phyloP scores from a whole-genome alignment of 2,329 filamentous ascomycete species.

The Teratosphaeria nubilosa region DNA sequence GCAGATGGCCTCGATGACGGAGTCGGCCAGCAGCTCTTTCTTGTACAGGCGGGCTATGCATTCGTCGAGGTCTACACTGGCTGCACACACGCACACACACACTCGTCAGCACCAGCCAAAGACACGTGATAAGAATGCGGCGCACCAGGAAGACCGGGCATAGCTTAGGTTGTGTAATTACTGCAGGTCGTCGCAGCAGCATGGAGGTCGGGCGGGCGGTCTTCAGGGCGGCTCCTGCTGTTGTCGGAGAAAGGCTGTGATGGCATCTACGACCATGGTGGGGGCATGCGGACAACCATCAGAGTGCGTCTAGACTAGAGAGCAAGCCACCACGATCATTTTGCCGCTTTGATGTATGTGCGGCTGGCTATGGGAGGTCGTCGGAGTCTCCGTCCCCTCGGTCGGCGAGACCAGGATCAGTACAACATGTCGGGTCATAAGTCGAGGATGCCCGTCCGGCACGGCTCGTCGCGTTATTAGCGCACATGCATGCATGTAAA shows the following conservation, averaged over 20 bases:
- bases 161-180: constrained; percentile 14
- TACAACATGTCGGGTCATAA: background rate
- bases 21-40: constrained; percentile 92
- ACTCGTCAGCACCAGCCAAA: background rate
- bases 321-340: background rate
- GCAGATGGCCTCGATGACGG: constrained; percentile 97
- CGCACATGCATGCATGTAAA: background rate
- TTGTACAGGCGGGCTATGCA: constrained; percentile 95
- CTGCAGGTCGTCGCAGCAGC: background rate
- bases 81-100: constrained; percentile 41
- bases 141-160: constrained; percentile 44
- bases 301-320: background rate
- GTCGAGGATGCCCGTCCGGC: background rate
- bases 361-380: background rate
- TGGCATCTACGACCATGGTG: background rate
- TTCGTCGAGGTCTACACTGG: constrained; percentile 95
- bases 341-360: background rate
- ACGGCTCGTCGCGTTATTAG: background rate
- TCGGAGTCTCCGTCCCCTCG: background rate
- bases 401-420: background rate
- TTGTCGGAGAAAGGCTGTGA: background rate
- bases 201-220: background rate
- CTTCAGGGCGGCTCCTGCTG: constrained; percentile 2
- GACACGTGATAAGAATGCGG: background rate
- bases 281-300: background rate